These are phyloP conservation scores for Hericium alpestre DNA, from an alignment of 768 basidiomycete genomes.

Conservation along the genomic window DNA sequence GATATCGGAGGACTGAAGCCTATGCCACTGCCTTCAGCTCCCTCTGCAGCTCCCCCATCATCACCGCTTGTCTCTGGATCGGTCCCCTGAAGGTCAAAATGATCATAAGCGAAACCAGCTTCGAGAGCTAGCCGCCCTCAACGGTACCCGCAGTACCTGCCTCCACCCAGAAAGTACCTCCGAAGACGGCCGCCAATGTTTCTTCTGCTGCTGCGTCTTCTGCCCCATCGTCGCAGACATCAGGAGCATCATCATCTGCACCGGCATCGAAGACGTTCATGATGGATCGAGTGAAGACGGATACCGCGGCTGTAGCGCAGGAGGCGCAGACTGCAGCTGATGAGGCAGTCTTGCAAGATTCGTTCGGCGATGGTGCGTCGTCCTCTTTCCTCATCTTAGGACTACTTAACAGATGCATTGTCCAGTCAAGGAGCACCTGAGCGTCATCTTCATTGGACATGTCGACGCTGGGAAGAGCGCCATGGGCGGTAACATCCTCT, in stretches of 20 bases:
- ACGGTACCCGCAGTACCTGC: constrained; percentile 69
- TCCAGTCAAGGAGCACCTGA: constrained; percentile 80
- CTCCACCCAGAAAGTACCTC: constrained; percentile 14
- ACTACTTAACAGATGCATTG: not conserved
- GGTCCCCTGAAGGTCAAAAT: constrained; percentile 94
- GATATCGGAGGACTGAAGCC: constrained; percentile 69
- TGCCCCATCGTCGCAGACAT: constrained; percentile 22
- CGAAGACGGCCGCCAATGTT: constrained; percentile 6
- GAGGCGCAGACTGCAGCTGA: constrained; percentile 78
- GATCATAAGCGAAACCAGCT: constrained; percentile 99
- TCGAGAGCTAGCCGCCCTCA: constrained; percentile 91
- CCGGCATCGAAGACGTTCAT: constrained; percentile 49
- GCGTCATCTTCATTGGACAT: constrained; percentile 97
- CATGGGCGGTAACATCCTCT: constrained; percentile 95
- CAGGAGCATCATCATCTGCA: constrained; percentile 21
- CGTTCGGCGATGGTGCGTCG: constrained; percentile 65
- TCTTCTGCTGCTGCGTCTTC: constrained; percentile 11
- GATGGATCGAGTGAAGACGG: constrained; percentile 72
- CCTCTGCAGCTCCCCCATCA: constrained; percentile 22
- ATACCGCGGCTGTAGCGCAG: constrained; percentile 64
- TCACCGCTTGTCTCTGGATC: constrained; percentile 23
- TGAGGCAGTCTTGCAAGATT: constrained; percentile 72
- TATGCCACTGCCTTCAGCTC: constrained; percentile 23
- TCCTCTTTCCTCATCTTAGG: not conserved
- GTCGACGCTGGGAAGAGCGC: constrained; percentile 99